Evolutionary conservation across 352 stramenopile genomes (phyloP), one percentile per base, ranked within the genome.

Genomic region (Elongisporangium prolatum): DNA sequence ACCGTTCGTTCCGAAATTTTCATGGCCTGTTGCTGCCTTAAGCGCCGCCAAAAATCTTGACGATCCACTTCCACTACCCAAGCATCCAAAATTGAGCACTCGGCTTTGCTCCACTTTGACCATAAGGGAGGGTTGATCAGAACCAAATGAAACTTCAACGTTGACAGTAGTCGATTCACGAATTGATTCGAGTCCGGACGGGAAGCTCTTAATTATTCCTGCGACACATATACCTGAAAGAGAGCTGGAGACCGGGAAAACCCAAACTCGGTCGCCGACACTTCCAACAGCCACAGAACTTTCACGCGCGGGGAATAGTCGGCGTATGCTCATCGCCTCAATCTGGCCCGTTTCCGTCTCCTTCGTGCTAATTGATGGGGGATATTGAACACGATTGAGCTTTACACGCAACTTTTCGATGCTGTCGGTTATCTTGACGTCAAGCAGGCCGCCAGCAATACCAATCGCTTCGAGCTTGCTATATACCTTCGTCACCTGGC

Each of bases 271-370:
- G 53, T 92, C 80, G 0, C 83, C 83, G 57, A 89, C 69, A 20
- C 63, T 76, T 25, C 83, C 78, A 25, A 59, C 67, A 17, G 77
- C 34, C 17, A 76, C 51, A 18, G 80, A 92, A 38, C 71, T 92
- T 21, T 89, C 74, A 0, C 75, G 77, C 21, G 76, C 68, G 47
- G 83, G 74, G 24, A 90, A 89, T 28, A 90, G 64, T 16, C 73
- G 67, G n/a, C 75, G 80, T 49, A 90, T 74, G 28, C 79, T 89
- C 82, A 88, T 89, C 9, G 79, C 79, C 65, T 88, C 75, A 52
- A 89, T 89, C 28, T 67, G 63, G 48, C 56, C 62, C 11, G 50
- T 16, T 48, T 21, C 37, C 40, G 22, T 52, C n/a, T 37, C 52
- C 21, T 40, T 56, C 10, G 56, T 13, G 3, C 17, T 54, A 14